phyloP scores from a whole-genome alignment of 2,329 filamentous ascomycete genomes.

The Penicillium aurantiogriseum region DNA sequence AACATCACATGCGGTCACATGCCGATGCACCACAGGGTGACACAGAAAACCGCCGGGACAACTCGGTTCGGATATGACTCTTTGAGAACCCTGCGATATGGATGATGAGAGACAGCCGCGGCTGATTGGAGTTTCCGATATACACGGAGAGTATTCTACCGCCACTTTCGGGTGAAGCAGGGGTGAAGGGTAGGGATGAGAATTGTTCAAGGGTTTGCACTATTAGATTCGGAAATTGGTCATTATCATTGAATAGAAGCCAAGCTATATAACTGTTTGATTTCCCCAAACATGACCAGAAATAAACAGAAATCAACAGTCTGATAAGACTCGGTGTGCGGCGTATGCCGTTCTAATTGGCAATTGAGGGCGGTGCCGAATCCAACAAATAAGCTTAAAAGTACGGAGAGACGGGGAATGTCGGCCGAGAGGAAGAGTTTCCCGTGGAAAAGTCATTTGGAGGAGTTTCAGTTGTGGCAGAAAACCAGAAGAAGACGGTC shows the following conservation, averaged over 20 bases:
- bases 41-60: slow-evolving; percentile 10
- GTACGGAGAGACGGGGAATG: slow-evolving; percentile 12
- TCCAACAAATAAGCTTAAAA: background rate
- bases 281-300: slow-evolving; percentile 9
- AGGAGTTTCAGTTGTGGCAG: background rate
- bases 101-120: slow-evolving; percentile 14
- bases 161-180: slow-evolving; percentile 12
- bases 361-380: background rate
- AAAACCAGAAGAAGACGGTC: background rate
- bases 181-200: background rate
- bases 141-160: slow-evolving; percentile 3
- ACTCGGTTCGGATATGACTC: slow-evolving; percentile 12
- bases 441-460: slow-evolving; percentile 21
- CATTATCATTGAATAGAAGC: slow-evolving; percentile 1
- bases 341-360: slow-evolving; percentile 18
- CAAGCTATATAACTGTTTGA: slow-evolving; percentile 16
- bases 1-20: slow-evolving; percentile 19
- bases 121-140: slow-evolving; percentile 18
- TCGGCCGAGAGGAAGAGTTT: slow-evolving; percentile 30
- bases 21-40: background rate
- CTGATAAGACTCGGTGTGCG: slow-evolving; percentile 20
- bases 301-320: background rate
- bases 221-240: slow-evolving; percentile 9
- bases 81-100: background rate
- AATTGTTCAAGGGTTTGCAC: background rate